Conservation (phyloP, 441 rosid species). For the Euphorbia celastroides region DNA sequence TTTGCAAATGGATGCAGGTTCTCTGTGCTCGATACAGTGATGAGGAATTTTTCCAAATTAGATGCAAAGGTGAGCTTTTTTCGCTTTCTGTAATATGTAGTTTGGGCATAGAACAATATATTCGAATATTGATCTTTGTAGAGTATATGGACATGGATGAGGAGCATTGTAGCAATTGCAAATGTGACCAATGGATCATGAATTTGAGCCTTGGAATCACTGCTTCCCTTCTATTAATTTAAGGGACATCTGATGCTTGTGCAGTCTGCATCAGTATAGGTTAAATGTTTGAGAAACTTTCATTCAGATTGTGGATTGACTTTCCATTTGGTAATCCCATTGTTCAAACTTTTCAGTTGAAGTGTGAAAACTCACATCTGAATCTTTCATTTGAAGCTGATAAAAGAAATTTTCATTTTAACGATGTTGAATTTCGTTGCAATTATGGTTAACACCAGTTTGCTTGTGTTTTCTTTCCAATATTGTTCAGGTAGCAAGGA, state of each 20-base stretch:
- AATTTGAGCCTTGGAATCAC: too few species aligned
- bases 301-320: not conserved
- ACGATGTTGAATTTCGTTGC: not conserved
- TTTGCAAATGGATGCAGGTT: conserved; percentile 41
- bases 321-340: not conserved
- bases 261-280: not conserved
- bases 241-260: not conserved
- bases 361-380: not conserved
- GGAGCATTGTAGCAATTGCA: too few species aligned
- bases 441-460: not conserved
- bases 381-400: conserved; percentile 3
- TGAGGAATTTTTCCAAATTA: conserved; percentile 64
- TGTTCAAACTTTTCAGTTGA: not conserved
- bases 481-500: conserved; percentile 68
- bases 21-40: conserved; percentile 81
- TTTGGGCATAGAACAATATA: not conserved
- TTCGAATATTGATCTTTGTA: not conserved
- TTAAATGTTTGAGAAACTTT: not conserved
- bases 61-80: conserved; percentile 62
- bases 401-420: not conserved
- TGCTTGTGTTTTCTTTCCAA: not conserved
- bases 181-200: too few species aligned
- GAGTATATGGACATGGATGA: not conserved
- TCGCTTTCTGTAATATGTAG: too few species aligned
- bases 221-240: too few species aligned